Percentiles rank a stretch among this genome's conserved stretches.
Evolutionary conservation across 139 green algal genomes (phyloP).

Genomic region (Chlamydomonas urium): DNA sequence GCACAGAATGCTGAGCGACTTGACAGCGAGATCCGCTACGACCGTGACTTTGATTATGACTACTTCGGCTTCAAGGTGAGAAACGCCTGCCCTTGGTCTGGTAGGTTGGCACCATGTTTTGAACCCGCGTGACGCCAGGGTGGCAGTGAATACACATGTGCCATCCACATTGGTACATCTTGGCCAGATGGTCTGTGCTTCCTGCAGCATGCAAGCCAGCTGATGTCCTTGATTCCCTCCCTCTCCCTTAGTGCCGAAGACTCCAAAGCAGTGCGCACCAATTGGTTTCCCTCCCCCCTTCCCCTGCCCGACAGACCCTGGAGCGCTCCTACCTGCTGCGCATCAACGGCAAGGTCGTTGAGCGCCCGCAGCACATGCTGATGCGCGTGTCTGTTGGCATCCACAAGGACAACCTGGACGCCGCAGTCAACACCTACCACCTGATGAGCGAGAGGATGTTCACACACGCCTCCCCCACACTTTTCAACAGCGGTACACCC

Average conservation of each 20-base stretch:
- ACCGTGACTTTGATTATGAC: constrained; percentile 99
- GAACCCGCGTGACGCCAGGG: too few species aligned
- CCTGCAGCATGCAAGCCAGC: too few species aligned
- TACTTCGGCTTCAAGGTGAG: constrained; percentile 99
- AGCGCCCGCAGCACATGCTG: constrained; percentile 99
- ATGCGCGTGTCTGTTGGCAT: constrained; percentile 97
- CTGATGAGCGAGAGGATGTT: constrained; percentile 92
- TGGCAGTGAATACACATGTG: too few species aligned
- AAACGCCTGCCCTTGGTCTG: too few species aligned
- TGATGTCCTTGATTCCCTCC: too few species aligned
- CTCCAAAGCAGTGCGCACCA: too few species aligned
- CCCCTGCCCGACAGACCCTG: constrained; percentile 68
- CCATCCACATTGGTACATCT: too few species aligned
- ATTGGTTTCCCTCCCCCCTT: not conserved
- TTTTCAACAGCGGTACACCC: constrained; percentile 97
- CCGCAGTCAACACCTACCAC: constrained; percentile 75
- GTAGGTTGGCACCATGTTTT: too few species aligned
- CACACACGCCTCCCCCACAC: constrained; percentile 96
- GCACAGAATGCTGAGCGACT: constrained; percentile 83
- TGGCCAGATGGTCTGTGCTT: too few species aligned
- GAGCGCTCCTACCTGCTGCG: constrained; percentile 98
- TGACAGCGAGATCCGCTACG: constrained; percentile 97
- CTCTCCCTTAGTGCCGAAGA: too few species aligned
- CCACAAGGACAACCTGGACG: constrained; percentile 60
- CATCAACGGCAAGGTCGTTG: constrained; percentile 92